phyloP scores from a whole-genome alignment of 441 rosid genomes.

The Populus hybrid region DNA sequence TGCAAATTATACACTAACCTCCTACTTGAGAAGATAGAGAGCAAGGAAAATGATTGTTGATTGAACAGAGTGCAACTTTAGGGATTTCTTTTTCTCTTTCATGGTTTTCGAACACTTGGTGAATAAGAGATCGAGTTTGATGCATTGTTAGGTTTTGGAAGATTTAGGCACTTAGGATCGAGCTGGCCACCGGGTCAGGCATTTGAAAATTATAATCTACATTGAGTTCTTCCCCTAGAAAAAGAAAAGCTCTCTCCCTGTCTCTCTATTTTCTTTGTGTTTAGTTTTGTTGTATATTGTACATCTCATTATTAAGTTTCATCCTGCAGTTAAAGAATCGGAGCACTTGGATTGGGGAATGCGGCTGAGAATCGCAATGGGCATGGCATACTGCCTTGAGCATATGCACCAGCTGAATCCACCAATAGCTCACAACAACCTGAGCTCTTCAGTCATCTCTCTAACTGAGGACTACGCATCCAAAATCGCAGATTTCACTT shows the following conservation, averaged over 20 bases:
- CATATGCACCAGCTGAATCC: conserved; percentile 86
- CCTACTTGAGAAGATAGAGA: background rate
- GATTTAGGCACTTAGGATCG: background rate
- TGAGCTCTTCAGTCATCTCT: conserved; percentile 64
- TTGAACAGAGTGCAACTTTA: background rate
- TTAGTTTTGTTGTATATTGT: conserved; percentile 8
- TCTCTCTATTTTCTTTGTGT: background rate
- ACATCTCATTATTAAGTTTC: background rate
- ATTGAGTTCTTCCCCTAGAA: background rate
- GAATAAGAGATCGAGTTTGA: conserved; percentile 32
- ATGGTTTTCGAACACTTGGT: background rate
- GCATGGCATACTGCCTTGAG: conserved; percentile 88
- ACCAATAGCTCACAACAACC: conserved; percentile 51
- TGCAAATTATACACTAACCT: background rate
- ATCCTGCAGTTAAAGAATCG: conserved; percentile 63
- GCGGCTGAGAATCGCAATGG: conserved; percentile 77
- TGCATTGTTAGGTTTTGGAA: background rate
- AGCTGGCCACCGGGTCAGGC: background rate
- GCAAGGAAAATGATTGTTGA: background rate
- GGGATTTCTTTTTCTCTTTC: background rate
- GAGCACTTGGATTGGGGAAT: conserved; percentile 92
- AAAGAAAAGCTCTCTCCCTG: background rate
- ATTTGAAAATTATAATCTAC: background rate
- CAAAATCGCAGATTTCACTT: conserved; percentile 73
- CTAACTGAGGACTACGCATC: conserved; percentile 91